Evolutionary conservation across 2,329 filamentous ascomycete genomes (phyloP).

Genomic region (Claviceps fusiformis): DNA sequence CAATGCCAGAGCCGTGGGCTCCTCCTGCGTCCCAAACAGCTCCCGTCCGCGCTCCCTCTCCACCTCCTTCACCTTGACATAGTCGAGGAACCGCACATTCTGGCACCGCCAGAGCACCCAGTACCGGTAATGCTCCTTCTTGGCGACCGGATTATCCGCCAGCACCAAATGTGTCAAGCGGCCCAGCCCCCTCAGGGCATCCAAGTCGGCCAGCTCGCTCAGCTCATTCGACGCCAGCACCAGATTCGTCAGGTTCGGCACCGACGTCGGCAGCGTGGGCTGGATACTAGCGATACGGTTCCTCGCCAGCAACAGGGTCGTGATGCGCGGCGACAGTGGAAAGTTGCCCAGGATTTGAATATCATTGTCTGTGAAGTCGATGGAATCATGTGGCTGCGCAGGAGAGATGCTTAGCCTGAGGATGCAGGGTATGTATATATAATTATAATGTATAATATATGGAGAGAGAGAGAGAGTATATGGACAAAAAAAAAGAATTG

Average conservation of each 20-base stretch:
- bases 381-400: slow-evolving; percentile 74
- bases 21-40: slow-evolving; percentile 67
- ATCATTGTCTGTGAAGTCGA: slow-evolving; percentile 98
- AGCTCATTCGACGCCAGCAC: slow-evolving; percentile 76
- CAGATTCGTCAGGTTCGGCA: slow-evolving; percentile 72
- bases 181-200: slow-evolving; percentile 56
- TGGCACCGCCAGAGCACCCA: slow-evolving; percentile 86
- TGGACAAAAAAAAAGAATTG: neutral
- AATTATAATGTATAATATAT: too few relatives aligned
- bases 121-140: slow-evolving; percentile 89
- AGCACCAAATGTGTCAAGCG: slow-evolving; percentile 69
- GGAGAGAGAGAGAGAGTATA: too few relatives aligned
- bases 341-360: slow-evolving; percentile 84
- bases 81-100: slow-evolving; percentile 80
- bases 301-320: slow-evolving; percentile 74
- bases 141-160: slow-evolving; percentile 76
- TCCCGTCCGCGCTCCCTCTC: slow-evolving; percentile 66
- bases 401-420: too few relatives aligned
- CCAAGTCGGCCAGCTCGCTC: slow-evolving; percentile 72
- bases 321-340: slow-evolving; percentile 76
- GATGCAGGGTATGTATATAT: neutral
- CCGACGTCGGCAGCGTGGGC: slow-evolving; percentile 53
- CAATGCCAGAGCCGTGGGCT: slow-evolving; percentile 67
- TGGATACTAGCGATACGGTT: slow-evolving; percentile 82
- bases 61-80: slow-evolving; percentile 74